Evolutionary conservation across 1,284 basidiomycete genomes (phyloP).

Genomic region (Athelia sp.): DNA sequence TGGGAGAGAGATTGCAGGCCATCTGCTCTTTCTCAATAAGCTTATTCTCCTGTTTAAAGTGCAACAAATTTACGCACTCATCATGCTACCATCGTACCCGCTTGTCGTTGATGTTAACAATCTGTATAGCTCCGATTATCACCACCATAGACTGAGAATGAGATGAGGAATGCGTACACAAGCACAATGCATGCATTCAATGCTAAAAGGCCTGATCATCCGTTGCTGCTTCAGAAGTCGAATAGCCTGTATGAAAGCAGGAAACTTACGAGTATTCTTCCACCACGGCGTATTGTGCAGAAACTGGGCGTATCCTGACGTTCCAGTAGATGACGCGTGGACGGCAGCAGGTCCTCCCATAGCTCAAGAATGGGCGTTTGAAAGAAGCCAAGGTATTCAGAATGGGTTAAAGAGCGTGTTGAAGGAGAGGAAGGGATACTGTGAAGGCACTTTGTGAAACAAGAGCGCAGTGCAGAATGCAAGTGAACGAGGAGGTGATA

Average conservation of each 20-base stretch:
- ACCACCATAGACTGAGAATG: background rate
- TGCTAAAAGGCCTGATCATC: slow-evolving; percentile 21
- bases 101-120: slow-evolving; percentile 33
- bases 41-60: background rate
- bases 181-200: slow-evolving; percentile 32
- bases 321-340: background rate
- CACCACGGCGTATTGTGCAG: slow-evolving; percentile 10
- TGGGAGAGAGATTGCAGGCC: slow-evolving; percentile 34
- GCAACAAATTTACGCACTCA: slow-evolving; percentile 15
- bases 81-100: slow-evolving; percentile 24
- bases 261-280: slow-evolving; percentile 1
- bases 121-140: slow-evolving; percentile 11
- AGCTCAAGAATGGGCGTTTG: background rate
- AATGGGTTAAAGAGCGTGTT: background rate
- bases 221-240: background rate
- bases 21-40: slow-evolving; percentile 18
- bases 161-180: slow-evolving; percentile 18
- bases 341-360: slow-evolving; percentile 10
- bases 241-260: background rate
- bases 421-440: background rate
- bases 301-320: slow-evolving; percentile 12
- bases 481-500: no score
- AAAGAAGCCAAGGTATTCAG: no score
- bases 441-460: no score
- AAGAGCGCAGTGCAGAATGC: no score